Base-by-base conservation (phyloP, 495 filamentous ascomycete genomes). In the Apodospora peruviana region DNA sequence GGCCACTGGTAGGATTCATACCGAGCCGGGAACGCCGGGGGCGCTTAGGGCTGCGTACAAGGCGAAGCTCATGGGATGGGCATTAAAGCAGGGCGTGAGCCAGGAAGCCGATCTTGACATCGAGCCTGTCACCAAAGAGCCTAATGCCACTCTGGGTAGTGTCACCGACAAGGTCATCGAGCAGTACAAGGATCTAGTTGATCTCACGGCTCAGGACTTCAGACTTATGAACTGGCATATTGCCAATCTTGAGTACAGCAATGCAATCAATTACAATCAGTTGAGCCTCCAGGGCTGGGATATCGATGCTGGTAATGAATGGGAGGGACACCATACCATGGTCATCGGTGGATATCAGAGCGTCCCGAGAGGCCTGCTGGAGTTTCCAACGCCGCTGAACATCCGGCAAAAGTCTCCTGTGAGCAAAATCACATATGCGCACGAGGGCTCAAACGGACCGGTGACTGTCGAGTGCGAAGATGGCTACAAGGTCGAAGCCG, bases 181-280 rank as follows among this genome's bases (percentile, higher is more conserved):
- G 18, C 90, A 97, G 58, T 98, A 96, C 65, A 84, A 86, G 51
- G 77, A 77, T 35, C 77, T 97, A 47, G 76, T 96, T 17, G 84
- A 93, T 39, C 69, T 99, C 22, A 88, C 82, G 0, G 80, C 90
- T 0, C 86, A 87, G 59, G 93, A 96, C 56, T 82, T 95, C 68
- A 78, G 93, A 40, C 74, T 97, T 25, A 76, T 96, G 56, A 99
- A 97, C 59, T 99, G 93, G 93, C 94, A 99, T 68, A 84, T 96
- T 63, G 93, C 94, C 50, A 99, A 99, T 59, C 75, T 97, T 23
- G 93, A 99, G 61, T 99, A 99, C 59, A 91, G 91, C 40, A 97
- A 96, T 59, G 94, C 93, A 0, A 83, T 80, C 4, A 95, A 90
- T 60, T 83, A 94, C 45, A 79, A 84, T 48, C 83, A 86, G 45